Evolutionary conservation across 176 grass and related monocot genomes (phyloP), one percentile per base, ranked within the genome.

Genomic region (Pontederia crassipes): DNA sequence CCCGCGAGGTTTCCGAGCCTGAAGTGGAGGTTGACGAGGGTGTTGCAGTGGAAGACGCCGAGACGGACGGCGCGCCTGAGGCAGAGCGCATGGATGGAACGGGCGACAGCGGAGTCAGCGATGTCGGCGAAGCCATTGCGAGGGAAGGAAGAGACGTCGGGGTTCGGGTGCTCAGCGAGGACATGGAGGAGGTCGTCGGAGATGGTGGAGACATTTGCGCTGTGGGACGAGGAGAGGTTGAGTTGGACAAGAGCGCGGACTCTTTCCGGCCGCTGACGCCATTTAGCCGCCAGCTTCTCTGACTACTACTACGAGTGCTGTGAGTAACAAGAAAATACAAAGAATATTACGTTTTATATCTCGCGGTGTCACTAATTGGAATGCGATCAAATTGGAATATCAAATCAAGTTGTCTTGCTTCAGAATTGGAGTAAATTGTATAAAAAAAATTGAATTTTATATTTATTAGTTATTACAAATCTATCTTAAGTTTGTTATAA

Each of bases 21-120:
- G 12, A 88, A 94, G 59, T 79, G 88, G 73, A 88, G 69, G 16
- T 69, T 64, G 64, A 94, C 20, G 28, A 94, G 89, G 10, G 89
- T 94, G 72, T 88, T 94, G 70, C 12, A 46, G 52, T 85, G 89
- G 64, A 88, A 94, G 2, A 82, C 59, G 64, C 72, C 77, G 72
- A 94, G 68, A 45, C 24, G 62, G 11, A 88, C 60, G 7, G 59
- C 66, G 66, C 46, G 68, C 57, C 80, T 73, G 67, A 87, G 50
- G 69, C 59, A 24, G 71, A 76, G 18, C 7, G 62, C 74, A 45
- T 93, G 83, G 46, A 87, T 59, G 60, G 80, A 74, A 51, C 75
- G 75, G 17, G 74, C 80, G 54, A 66, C n/a, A 11, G 65, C 45
- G 9, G 10, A 17, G 65, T 74, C 55, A 61, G 80, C 46, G 48